Evolutionary conservation across 176 grass and related monocot species (phyloP), one percentile per base, ranked within the genome.

Genomic region (Ensete ventricosum): DNA sequence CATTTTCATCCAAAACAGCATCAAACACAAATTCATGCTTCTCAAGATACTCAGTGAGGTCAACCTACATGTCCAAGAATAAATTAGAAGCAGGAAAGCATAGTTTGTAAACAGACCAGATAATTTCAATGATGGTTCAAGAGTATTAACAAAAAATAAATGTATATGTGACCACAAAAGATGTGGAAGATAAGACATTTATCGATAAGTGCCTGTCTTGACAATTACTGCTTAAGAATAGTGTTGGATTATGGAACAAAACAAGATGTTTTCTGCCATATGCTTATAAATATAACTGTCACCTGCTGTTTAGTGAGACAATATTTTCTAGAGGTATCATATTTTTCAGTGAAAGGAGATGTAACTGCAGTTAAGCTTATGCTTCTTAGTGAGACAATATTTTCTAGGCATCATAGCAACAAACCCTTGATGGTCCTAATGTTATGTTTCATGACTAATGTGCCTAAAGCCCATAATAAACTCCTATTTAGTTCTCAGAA

Each of bases 11-110:
- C 81, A 99, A 89, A n/a, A 99, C 91, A 84, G 96, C 91, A 83
- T 99, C 96, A 49, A 99, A 99, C 63, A 95, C 67, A 80, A 99
- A 99, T 50, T 87, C 96, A 83, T 99, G 96, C 71, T 87, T 99
- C 84, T 99, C 96, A 74, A 99, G 78, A 91, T 95, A 99, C 77
- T 91, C 96, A 57, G 96, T 99, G 20, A 99, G 86, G 71, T 99
- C 96, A 77, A 99, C 96, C 91, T 99, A 73, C 26, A 81, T 1
- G 64, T 80, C 69, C n/a, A 62, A 73, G 34, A 77, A 54, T 81
- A 54, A 21, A 9, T 70, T 50, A 70, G 17, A 50, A 51, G 14
- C 34, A 20, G 67, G 6, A 21, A 70, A 70, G 27, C 14, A 69
- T 48, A 25, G 19, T 69, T 50, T 14, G 14, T 21, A 14, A 69